These are phyloP conservation scores for Wickerhamomyces sydowiorum DNA, from an alignment of 805 yeast species.

Conservation along the genomic window DNA sequence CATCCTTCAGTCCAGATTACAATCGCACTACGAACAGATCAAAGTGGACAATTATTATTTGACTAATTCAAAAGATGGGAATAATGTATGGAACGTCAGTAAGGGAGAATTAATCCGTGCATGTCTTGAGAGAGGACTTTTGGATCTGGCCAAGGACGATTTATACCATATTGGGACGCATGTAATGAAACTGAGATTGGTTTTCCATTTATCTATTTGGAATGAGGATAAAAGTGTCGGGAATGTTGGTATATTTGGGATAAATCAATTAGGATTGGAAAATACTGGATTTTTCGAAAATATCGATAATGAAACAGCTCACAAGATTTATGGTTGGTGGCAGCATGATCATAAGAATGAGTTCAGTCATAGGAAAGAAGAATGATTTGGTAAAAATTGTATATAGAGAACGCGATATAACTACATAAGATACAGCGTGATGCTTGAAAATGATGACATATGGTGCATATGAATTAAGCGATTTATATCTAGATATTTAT, in stretches of 20 bases:
- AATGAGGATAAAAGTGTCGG: slow-evolving; percentile 25
- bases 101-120: slow-evolving; percentile 46
- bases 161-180: slow-evolving; percentile 27
- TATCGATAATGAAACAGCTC: slow-evolving; percentile 6
- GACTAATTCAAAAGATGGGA: slow-evolving; percentile 24
- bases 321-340: slow-evolving; percentile 13
- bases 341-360: slow-evolving; percentile 1
- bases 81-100: slow-evolving; percentile 37
- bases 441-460: no score
- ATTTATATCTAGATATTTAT: no score
- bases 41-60: slow-evolving; percentile 46
- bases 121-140: slow-evolving; percentile 52
- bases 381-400: background rate
- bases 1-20: slow-evolving; percentile 30
- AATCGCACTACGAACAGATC: slow-evolving; percentile 36
- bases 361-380: no score
- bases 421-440: no score
- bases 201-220: slow-evolving; percentile 35
- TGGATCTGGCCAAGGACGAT: slow-evolving; percentile 30
- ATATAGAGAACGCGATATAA: no score
- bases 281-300: slow-evolving; percentile 5
- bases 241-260: slow-evolving; percentile 28
- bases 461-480: no score
- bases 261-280: slow-evolving; percentile 15
- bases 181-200: slow-evolving; percentile 30